Base-by-base conservation (phyloP, 2,329 filamentous ascomycete species). In the Colletotrichum viniferum region DNA sequence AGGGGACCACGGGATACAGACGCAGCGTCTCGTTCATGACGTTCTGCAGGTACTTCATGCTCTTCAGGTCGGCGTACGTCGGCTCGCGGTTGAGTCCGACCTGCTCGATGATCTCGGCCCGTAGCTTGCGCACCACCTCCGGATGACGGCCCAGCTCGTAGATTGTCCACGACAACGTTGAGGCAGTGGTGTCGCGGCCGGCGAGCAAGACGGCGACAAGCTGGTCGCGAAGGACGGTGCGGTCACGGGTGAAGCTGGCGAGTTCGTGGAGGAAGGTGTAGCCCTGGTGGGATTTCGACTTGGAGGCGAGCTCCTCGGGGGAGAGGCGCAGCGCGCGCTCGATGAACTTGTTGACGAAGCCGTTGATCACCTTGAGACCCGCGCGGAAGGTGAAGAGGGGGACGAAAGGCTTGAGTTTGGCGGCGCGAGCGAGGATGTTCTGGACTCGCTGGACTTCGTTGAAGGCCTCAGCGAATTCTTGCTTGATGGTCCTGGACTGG, bases 201-300 rank as follows among this genome's bases (percentile, higher is more conserved):
- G 96, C 96, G 18, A 98, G 90, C 4, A 98, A 90, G 13, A 98
- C 90, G 60, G 94, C 93, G 18, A 97, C 90, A 63, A 98, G 88
- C 84, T 98, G 96, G 84, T 98, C 96, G 38, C 95, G 94, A 16
- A 98, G 89, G 5, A 95, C 90, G 69, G 88, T 90, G 71, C 88
- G 88, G 81, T 94, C 91, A 38, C 94, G 92, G 0, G 96, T 98
- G 85, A 95, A 96, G 52, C 90, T 89, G 60, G 95, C 95, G 4
- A 98, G 90, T 34, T 95, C 94, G 84, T 98, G 94, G 24, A 98
- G 90, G 86, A 98, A 98, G 2, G 94, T 97, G 84, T 97, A 96
- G 62, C 89, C 90, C 77, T 90, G 86, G 81, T 94, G 94, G 10
- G 91, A 91, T 81, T 94, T 95, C 71, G 90, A 90, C 85, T 94